Evolutionary conservation across 768 basidiomycete genomes (phyloP).

Genomic region (Trametopsis cervina): DNA sequence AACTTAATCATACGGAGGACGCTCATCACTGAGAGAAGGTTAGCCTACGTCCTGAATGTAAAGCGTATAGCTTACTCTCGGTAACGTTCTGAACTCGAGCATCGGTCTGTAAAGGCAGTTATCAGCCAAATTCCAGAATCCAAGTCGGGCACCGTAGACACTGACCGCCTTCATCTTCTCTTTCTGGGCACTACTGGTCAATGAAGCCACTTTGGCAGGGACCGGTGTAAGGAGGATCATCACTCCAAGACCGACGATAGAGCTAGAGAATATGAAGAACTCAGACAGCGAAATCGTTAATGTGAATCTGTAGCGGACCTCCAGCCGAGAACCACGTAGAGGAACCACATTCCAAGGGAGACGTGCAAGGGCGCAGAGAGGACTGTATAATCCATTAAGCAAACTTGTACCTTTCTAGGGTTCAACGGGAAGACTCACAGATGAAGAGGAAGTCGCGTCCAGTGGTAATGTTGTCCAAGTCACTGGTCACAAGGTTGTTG

Average conservation of each 20-base stretch:
- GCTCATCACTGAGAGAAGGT: constrained; percentile 16
- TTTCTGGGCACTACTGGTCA: constrained; percentile 29
- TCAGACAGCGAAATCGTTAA: background rate
- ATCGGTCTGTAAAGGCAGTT: constrained; percentile 29
- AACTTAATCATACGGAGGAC: constrained; percentile 41
- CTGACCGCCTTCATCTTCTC: constrained; percentile 35
- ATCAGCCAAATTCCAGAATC: background rate
- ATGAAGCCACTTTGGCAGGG: constrained; percentile 34
- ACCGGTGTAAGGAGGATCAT: constrained; percentile 36
- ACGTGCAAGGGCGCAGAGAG: constrained; percentile 8
- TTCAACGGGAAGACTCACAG: constrained; percentile 18
- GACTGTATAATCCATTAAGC: no score
- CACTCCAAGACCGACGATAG: constrained; percentile 35
- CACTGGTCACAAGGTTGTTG: constrained; percentile 59
- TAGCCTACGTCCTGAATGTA: background rate
- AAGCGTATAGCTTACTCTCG: constrained; percentile 21
- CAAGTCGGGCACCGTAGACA: background rate
- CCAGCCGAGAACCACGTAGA: constrained; percentile 22
- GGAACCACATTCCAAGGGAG: constrained; percentile 17
- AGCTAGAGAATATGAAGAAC: constrained; percentile 16
- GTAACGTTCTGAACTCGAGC: constrained; percentile 38
- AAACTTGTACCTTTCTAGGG: background rate
- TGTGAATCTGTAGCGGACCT: constrained; percentile 11
- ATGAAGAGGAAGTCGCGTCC: constrained; percentile 14
- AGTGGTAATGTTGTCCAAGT: constrained; percentile 16